Base-by-base conservation (phyloP, 805 yeast species). In the Starmerella stellata region DNA sequence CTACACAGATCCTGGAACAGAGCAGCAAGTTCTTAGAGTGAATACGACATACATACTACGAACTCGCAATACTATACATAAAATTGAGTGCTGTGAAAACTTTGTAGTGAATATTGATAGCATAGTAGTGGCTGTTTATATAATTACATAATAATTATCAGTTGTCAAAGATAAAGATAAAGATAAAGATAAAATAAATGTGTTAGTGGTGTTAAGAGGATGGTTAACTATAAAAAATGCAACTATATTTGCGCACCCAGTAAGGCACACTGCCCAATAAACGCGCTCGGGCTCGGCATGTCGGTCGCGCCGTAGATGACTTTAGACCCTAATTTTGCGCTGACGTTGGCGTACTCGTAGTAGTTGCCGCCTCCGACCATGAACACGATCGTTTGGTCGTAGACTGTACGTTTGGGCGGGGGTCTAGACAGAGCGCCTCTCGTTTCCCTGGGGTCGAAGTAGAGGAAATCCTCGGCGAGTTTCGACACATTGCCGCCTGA, bases 321-420 rank as follows among this genome's bases (percentile, higher is more conserved):
- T 27, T 64, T 63, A 0, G 73, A 71, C 17, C 47, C 46, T 21
- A 45, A 40, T 92, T 94, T 85, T 57, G 85, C 94, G 57, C 81
- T 93, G 52, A 90, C 68, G 53, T 87, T 87, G 43, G 85, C 92
- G 55, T 87, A 90, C 61, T 90, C 99, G 45, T 80, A 62, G 55
- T 83, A 90, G 58, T 81, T 85, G 35, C 96, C 96, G 27, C 98
- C 98, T 20, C 98, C 99, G 40, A 90, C 85, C 38, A 85, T 81
- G 57, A 90, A 90, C 17, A 90, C 93, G 36, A 81, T 62, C 1
- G 92, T 73, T 48, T 82, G 90, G 42, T 73, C 74, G 56, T 80
- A 82, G 9, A 75, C 63, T 48, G 76, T 79, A 53, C 93, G 72
- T 56, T 74, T 78, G 29, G 95, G 95, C 13, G 46, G 48, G 28